Percentiles rank a stretch among this genome's conserved stretches.
Evolutionary conservation across 2,329 filamentous ascomycete species (phyloP).

Genomic region (Aspergillus ustus): DNA sequence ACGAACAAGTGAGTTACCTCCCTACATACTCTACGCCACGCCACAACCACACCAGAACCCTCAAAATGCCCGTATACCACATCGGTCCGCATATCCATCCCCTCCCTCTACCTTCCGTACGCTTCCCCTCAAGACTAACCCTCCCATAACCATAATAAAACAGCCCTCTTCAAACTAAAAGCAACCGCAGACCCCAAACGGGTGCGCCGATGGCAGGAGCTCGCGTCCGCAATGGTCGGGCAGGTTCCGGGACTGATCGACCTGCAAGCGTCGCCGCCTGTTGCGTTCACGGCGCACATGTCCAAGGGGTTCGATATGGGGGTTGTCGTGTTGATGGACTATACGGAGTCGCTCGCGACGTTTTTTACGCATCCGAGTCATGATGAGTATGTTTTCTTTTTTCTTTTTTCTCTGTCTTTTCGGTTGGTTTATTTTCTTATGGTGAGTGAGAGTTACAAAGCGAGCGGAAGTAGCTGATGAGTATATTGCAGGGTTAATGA

Average conservation of each 20-base stretch:
- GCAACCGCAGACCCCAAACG: not conserved
- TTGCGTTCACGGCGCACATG: constrained; percentile 4
- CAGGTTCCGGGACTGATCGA: not conserved
- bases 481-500: not conserved
- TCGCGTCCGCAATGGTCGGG: constrained; percentile 3
- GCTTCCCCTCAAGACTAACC: too few species aligned
- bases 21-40: too few species aligned
- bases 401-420: too few species aligned
- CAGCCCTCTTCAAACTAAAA: constrained; percentile 5
- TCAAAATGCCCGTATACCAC: constrained; percentile 5
- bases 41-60: not conserved
- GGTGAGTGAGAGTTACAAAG: too few species aligned
- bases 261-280: not conserved
- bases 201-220: not conserved
- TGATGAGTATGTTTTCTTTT: not conserved
- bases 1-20: too few species aligned
- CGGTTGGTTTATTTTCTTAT: too few species aligned
- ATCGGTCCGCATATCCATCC: not conserved
- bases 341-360: not conserved
- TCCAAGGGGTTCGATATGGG: constrained; percentile 6
- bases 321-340: constrained; percentile 1
- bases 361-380: constrained; percentile 2
- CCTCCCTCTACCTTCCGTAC: too few species aligned
- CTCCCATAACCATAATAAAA: too few species aligned
- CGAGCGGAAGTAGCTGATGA: too few species aligned